Conservation (phyloP, 23 red algal species). For the Gracilaria gracilis region DNA sequence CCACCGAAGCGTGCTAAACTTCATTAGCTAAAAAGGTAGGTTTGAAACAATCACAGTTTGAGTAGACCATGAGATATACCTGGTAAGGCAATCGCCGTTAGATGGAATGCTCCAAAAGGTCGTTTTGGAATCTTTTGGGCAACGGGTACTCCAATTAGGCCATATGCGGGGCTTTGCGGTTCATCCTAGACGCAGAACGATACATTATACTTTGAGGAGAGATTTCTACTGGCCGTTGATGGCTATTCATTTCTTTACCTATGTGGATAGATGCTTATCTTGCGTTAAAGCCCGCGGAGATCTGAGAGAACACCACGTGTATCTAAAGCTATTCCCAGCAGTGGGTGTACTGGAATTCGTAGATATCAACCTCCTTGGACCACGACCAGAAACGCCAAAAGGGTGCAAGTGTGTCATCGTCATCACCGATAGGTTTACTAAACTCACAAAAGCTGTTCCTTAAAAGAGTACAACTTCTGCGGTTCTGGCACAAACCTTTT, state of each 20-base stretch:
- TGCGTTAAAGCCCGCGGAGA: too few species aligned
- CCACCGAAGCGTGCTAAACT: not conserved
- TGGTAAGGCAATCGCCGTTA: not conserved
- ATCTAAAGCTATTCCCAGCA: not conserved
- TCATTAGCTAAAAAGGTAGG: not conserved
- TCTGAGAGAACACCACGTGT: not conserved
- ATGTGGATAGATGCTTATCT: too few species aligned
- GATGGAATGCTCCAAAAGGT: constrained; percentile 40
- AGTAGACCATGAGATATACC: not conserved
- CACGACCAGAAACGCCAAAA: not conserved
- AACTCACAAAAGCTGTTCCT: not conserved
- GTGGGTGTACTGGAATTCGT: not conserved
- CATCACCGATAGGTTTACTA: constrained; percentile 13
- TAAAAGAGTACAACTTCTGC: too few species aligned
- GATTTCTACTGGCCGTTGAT: not conserved
- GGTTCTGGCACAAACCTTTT: not conserved
- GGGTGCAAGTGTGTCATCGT: not conserved
- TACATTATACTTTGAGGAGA: not conserved
- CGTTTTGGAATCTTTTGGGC: not conserved
- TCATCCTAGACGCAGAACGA: not conserved
- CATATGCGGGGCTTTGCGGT: not conserved
- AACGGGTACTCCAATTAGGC: not conserved
- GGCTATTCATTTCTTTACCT: not conserved
- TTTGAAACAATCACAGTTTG: not conserved
- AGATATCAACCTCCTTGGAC: not conserved